phyloP scores from a whole-genome alignment of 768 basidiomycete genomes.

The Termitomyces sp. region DNA sequence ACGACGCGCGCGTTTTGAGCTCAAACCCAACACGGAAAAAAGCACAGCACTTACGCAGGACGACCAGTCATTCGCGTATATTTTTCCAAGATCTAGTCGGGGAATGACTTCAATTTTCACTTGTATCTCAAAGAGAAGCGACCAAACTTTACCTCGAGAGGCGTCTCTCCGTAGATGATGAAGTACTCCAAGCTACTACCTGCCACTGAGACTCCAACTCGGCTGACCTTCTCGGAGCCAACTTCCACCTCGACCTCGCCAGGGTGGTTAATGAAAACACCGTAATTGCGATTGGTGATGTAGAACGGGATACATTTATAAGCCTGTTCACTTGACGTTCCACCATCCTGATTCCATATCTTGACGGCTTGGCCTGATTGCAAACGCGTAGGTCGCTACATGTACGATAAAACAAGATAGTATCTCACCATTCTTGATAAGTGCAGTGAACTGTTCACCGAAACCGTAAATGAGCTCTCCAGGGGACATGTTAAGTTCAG shows the following conservation, averaged over 20 bases:
- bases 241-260: conserved; percentile 76
- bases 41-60: conserved; percentile 37
- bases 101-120: neutral
- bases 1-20: conserved; percentile 17
- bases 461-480: conserved; percentile 72
- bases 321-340: conserved; percentile 63
- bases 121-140: neutral
- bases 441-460: conserved; percentile 70
- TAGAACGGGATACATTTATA: conserved; percentile 69
- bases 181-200: conserved; percentile 65
- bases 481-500: conserved; percentile 60
- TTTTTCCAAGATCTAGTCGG: conserved; percentile 45
- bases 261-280: conserved; percentile 70
- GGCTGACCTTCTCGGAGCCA: conserved; percentile 57
- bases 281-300: conserved; percentile 66
- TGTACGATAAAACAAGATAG: conserved; percentile 6
- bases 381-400: conserved; percentile 3
- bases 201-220: conserved; percentile 60
- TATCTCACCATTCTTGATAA: conserved; percentile 68
- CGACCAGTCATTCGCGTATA: conserved; percentile 60
- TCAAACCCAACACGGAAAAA: conserved; percentile 4
- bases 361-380: conserved; percentile 48
- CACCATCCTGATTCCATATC: conserved; percentile 74
- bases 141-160: conserved; percentile 42
- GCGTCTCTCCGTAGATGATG: conserved; percentile 63